Conservation (phyloP, 2,329 filamentous ascomycete genomes). For the Cordyceps pruinosa region DNA sequence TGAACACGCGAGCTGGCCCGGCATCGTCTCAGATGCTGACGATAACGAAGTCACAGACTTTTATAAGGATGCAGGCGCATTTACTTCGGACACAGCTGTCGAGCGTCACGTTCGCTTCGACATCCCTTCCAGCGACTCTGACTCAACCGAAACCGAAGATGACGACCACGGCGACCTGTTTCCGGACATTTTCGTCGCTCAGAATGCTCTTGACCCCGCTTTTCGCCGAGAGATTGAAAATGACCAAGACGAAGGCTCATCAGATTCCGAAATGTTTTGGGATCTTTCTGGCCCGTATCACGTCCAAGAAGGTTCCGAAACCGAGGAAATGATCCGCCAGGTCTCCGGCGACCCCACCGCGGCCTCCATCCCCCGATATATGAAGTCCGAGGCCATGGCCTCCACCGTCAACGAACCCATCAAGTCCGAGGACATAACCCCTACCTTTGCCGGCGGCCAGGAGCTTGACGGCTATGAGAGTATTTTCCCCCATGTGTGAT, state of each 20-base stretch:
- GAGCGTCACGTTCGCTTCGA: constrained; percentile 70
- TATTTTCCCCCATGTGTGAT: constrained; percentile 29
- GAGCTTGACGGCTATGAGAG: constrained; percentile 54
- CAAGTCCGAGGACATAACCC: constrained; percentile 20
- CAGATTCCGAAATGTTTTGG: constrained; percentile 55
- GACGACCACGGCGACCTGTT: constrained; percentile 60
- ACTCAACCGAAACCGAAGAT: constrained; percentile 57
- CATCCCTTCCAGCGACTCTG: constrained; percentile 59
- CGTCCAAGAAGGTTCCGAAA: constrained; percentile 34
- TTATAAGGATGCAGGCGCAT: constrained; percentile 32
- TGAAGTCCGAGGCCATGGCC: constrained; percentile 20
- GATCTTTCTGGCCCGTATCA: constrained; percentile 46
- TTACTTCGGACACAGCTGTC: constrained; percentile 32
- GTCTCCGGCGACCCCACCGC: constrained; percentile 36
- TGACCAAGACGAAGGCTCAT: constrained; percentile 53
- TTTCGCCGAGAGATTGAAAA: constrained; percentile 69
- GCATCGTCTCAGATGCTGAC: constrained; percentile 43
- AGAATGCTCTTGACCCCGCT: constrained; percentile 63
- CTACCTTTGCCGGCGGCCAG: constrained; percentile 27
- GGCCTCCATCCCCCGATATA: constrained; percentile 32
- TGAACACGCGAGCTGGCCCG: constrained; percentile 48
- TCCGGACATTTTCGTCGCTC: constrained; percentile 71
- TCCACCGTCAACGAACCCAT: constrained; percentile 22
- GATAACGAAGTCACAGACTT: constrained; percentile 39
- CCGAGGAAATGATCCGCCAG: constrained; percentile 32